These are phyloP conservation scores for Fusarium sp. DNA, from an alignment of 2,329 filamentous ascomycete genomes.

Conservation along the genomic window DNA sequence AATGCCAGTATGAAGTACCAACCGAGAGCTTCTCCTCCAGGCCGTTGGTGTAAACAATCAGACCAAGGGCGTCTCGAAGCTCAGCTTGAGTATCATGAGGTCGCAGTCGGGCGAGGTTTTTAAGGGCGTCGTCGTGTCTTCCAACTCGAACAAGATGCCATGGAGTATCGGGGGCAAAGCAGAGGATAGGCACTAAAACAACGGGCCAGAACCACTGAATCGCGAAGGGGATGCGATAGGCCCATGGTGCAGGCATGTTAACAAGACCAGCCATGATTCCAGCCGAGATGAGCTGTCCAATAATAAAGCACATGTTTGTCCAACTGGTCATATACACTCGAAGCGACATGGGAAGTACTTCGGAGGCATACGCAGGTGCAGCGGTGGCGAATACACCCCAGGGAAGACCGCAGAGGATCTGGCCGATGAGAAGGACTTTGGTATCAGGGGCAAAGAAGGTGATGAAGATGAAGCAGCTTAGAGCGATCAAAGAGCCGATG, in stretches of 20 bases:
- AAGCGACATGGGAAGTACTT: constrained; percentile 56
- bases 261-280: constrained; percentile 47
- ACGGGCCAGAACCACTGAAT: constrained; percentile 64
- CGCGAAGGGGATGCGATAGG: constrained; percentile 62
- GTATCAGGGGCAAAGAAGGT: constrained; percentile 60
- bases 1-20: constrained; percentile 58
- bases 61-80: constrained; percentile 54
- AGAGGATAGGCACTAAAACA: constrained; percentile 55
- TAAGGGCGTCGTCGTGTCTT: constrained; percentile 52
- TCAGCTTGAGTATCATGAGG: constrained; percentile 48
- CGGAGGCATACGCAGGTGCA: constrained; percentile 62
- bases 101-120: constrained; percentile 52
- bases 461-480: constrained; percentile 61
- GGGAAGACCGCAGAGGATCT: constrained; percentile 62
- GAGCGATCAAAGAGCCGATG: constrained; percentile 55
- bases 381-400: constrained; percentile 62
- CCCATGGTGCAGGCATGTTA: constrained; percentile 56
- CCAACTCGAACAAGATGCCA: constrained; percentile 59
- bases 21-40: constrained; percentile 54
- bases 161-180: constrained; percentile 63
- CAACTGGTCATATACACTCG: constrained; percentile 61
- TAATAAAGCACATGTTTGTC: constrained; percentile 62
- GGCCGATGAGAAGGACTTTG: constrained; percentile 56
- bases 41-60: constrained; percentile 60
- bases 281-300: constrained; percentile 61